These are phyloP conservation scores for Xylariaceae sp. DNA, from an alignment of 2,329 filamentous ascomycete genomes.

Conservation along the genomic window DNA sequence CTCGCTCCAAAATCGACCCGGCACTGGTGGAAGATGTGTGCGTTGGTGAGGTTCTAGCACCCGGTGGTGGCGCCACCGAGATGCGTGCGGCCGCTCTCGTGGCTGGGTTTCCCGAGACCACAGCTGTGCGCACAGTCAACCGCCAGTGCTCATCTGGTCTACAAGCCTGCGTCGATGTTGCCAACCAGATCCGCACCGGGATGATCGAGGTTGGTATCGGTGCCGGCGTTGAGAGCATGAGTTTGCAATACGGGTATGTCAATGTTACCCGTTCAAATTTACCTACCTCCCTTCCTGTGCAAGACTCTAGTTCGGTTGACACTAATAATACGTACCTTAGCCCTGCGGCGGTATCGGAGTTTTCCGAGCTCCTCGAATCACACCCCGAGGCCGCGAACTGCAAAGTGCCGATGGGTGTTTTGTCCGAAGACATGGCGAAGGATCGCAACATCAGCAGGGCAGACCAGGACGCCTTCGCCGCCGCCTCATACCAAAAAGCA, in stretches of 20 bases:
- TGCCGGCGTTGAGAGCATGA: conserved; percentile 96
- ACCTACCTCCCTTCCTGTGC: not conserved
- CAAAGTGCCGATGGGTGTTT: conserved; percentile 93
- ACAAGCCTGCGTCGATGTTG: conserved; percentile 89
- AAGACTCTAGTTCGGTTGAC: not conserved
- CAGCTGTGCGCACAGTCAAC: conserved; percentile 86
- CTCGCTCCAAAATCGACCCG: conserved; percentile 85
- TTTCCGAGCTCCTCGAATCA: conserved; percentile 81
- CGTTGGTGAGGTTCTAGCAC: conserved; percentile 85
- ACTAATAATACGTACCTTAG: conserved; percentile 37
- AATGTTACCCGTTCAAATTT: not conserved
- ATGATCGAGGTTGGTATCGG: conserved; percentile 96
- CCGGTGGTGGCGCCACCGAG: conserved; percentile 92
- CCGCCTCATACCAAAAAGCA: conserved; percentile 89
- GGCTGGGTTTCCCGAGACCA: conserved; percentile 81
- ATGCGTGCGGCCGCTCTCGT: conserved; percentile 89
- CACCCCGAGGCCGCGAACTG: conserved; percentile 85
- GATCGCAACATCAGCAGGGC: conserved; percentile 68
- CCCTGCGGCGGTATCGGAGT: conserved; percentile 82
- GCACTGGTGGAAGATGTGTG: conserved; percentile 85
- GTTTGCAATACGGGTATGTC: conserved; percentile 75
- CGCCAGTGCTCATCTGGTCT: conserved; percentile 91
- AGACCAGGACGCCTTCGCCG: conserved; percentile 88
- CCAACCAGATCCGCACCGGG: conserved; percentile 82
- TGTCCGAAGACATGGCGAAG: conserved; percentile 93